Percentiles rank a stretch among this genome's conserved stretches.
These are phyloP conservation scores for Haplosporangium gracile DNA, from an alignment of 192 early-diverging fungal species.

Conservation along the genomic window DNA sequence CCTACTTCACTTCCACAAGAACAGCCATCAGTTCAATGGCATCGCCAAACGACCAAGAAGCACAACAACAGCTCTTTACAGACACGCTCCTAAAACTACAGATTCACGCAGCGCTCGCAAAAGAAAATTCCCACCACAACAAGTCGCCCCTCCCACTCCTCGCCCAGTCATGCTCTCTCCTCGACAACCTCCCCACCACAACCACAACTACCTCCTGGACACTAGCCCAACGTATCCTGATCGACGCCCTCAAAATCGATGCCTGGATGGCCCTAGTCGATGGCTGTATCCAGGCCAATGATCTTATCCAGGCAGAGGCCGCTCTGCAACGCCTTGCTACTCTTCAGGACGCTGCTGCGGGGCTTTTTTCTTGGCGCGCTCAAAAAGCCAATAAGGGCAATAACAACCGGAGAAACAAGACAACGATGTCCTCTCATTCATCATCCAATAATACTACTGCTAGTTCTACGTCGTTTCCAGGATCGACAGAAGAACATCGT, in stretches of 20 bases:
- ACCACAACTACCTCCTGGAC: conserved; percentile 8
- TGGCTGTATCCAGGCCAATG: conserved; percentile 26
- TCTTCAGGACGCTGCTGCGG: conserved; percentile 26
- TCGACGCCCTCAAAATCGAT: conserved; percentile 36
- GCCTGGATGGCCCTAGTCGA: conserved; percentile 36
- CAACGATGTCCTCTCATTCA: neutral
- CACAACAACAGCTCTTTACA: conserved; percentile 32
- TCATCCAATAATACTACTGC: neutral
- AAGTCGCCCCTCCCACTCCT: conserved; percentile 44
- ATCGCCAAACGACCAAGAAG: neutral
- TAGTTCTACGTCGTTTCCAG: neutral
- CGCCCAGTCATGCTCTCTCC: conserved; percentile 41
- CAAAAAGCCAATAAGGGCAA: neutral
- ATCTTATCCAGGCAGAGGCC: conserved; percentile 45
- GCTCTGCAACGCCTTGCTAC: conserved; percentile 24
- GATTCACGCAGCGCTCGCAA: conserved; percentile 31
- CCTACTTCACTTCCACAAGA: too few relatives aligned
- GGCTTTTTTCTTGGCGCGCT: conserved; percentile 17
- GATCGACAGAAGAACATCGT: conserved; percentile 17
- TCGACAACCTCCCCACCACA: conserved; percentile 36
- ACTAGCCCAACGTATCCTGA: conserved; percentile 4
- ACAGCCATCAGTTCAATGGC: neutral
- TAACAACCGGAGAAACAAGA: neutral
- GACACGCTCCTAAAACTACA: conserved; percentile 48
- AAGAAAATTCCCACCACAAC: conserved; percentile 29